Percentiles rank a stretch among this genome's conserved stretches.
These are phyloP conservation scores for Penstemon barbatus DNA, from an alignment of 257 asterid species.

Conservation along the genomic window DNA sequence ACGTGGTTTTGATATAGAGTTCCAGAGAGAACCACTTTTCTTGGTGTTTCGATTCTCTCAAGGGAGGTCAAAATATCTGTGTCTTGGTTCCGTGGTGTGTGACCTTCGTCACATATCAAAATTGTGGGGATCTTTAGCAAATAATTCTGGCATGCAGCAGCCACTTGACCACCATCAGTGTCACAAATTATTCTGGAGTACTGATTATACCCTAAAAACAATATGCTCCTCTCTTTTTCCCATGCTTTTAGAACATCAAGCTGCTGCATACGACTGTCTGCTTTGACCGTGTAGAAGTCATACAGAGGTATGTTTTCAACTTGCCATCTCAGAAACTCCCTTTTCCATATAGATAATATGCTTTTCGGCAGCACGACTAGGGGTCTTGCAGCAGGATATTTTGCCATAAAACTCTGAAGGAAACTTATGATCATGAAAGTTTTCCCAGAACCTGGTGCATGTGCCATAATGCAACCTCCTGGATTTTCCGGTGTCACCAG, in stretches of 20 bases:
- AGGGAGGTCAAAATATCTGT: conserved; percentile 89
- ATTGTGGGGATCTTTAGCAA: conserved; percentile 69
- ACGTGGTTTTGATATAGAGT: conserved; percentile 96
- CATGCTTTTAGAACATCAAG: conserved; percentile 81
- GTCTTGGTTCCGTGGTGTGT: conserved; percentile 89
- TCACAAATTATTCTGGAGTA: conserved; percentile 82
- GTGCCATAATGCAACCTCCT: conserved; percentile 98
- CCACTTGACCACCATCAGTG: conserved; percentile 43
- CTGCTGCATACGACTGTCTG: conserved; percentile 82
- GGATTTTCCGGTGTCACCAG: conserved; percentile 73
- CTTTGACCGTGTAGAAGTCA: conserved; percentile 88
- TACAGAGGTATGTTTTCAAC: conserved; percentile 76
- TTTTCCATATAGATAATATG: conserved; percentile 79
- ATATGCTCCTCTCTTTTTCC: conserved; percentile 68
- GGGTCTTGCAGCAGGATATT: conserved; percentile 85
- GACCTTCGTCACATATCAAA: conserved; percentile 93
- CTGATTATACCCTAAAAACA: conserved; percentile 86
- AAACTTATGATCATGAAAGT: conserved; percentile 97
- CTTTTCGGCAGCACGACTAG: conserved; percentile 94
- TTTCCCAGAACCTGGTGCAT: conserved; percentile 98
- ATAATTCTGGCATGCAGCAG: conserved; percentile 66
- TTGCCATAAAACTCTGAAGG: conserved; percentile 95
- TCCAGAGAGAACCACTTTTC: conserved; percentile 96
- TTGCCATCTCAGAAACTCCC: conserved; percentile 86
- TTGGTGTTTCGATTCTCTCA: conserved; percentile 77